Conservation (phyloP, 371 early-diverging fungal species). For the Rhizopus delemar region DNA sequence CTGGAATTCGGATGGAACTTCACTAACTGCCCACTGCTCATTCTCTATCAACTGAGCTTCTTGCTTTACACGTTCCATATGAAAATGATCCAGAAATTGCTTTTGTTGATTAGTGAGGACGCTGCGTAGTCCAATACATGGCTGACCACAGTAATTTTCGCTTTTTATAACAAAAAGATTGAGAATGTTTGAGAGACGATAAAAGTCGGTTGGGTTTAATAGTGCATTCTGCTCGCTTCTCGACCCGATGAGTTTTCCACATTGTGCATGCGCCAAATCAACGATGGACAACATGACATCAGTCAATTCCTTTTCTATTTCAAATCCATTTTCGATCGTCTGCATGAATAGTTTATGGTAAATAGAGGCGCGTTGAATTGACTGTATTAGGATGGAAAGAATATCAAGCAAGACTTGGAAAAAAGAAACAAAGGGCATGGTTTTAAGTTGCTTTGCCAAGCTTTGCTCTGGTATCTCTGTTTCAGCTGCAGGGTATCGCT, state of each 20-base stretch:
- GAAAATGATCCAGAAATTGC: conserved; percentile 85
- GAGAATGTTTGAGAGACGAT: conserved; percentile 72
- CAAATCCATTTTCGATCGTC: conserved; percentile 38
- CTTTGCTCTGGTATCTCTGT: conserved; percentile 6
- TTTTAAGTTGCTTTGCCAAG: conserved; percentile 53
- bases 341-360: conserved; percentile 59
- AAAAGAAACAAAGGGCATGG: conserved; percentile 84
- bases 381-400: conserved; percentile 67
- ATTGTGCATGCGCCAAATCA: conserved; percentile 83
- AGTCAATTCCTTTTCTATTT: conserved; percentile 46
- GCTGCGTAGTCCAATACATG: conserved; percentile 84
- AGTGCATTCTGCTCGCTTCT: conserved; percentile 88
- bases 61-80: conserved; percentile 87
- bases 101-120: conserved; percentile 82
- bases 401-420: conserved; percentile 71
- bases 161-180: conserved; percentile 78
- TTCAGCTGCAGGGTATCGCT: conserved; percentile 33
- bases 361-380: conserved; percentile 60
- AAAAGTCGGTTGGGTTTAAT: conserved; percentile 84
- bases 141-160: conserved; percentile 71
- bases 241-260: conserved; percentile 82
- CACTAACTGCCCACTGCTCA: conserved; percentile 92
- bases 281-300: conserved; percentile 74
- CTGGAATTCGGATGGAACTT: conserved; percentile 91
- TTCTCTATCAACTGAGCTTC: conserved; percentile 86